These are phyloP conservation scores for Galerina marginata DNA, from an alignment of 768 basidiomycete genomes.

Conservation along the genomic window DNA sequence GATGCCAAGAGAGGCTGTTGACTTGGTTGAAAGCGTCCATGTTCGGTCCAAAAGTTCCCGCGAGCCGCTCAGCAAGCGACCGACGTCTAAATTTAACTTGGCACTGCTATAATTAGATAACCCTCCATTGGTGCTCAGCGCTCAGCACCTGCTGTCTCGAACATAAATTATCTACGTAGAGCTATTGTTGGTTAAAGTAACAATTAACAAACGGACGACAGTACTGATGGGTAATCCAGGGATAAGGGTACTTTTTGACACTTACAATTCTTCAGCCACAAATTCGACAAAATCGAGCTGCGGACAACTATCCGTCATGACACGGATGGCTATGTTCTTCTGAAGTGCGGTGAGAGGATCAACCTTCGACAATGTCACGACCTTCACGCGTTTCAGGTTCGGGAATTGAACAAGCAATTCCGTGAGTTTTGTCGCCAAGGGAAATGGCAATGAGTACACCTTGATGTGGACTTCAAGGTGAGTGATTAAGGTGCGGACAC, in stretches of 20 bases:
- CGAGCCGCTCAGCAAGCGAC: too few relatives aligned
- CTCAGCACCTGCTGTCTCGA: too few relatives aligned
- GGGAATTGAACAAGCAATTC: constrained; percentile 26
- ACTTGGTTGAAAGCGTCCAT: too few relatives aligned
- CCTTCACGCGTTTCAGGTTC: constrained; percentile 15
- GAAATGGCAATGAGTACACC: constrained; percentile 25
- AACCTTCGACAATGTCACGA: constrained; percentile 19
- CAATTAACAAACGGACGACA: too few relatives aligned
- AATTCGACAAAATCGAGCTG: constrained; percentile 11
- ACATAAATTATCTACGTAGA: too few relatives aligned
- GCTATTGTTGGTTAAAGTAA: too few relatives aligned
- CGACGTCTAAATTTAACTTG: too few relatives aligned
- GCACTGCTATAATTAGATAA: too few relatives aligned
- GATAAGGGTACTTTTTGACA: not conserved
- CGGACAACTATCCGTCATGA: constrained; percentile 6
- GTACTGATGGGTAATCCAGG: not conserved
- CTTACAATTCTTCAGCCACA: not conserved
- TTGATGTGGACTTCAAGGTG: constrained; percentile 26
- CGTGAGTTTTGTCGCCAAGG: constrained; percentile 22
- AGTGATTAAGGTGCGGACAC: constrained; percentile 15
- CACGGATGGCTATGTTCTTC: not conserved
- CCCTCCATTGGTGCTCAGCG: too few relatives aligned
- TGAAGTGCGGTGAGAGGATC: not conserved
- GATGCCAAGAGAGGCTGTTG: too few relatives aligned
- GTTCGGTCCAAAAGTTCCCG: too few relatives aligned